These are phyloP conservation scores for Trichosporon ovoides DNA, from an alignment of 1,284 basidiomycete genomes.

Conservation along the genomic window DNA sequence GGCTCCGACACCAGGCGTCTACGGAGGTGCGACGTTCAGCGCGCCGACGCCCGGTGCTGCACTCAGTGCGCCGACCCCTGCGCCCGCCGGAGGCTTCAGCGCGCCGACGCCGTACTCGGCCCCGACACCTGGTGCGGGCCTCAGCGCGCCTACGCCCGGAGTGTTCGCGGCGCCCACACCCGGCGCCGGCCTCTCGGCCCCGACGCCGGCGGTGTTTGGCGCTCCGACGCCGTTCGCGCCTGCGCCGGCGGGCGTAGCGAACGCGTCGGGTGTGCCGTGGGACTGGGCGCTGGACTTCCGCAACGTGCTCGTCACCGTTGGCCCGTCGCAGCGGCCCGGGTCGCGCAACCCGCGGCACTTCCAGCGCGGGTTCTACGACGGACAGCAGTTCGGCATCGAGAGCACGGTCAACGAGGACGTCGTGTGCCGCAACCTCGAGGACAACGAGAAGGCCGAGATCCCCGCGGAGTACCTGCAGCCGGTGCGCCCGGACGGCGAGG, in stretches of 20 bases:
- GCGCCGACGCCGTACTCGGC: conserved; percentile 49
- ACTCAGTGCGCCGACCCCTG: conserved; percentile 52
- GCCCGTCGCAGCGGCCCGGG: conserved; percentile 26
- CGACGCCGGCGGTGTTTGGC: conserved; percentile 15
- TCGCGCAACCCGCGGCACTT: conserved; percentile 42
- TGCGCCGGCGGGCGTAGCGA: conserved; percentile 1
- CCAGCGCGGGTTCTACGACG: conserved; percentile 38
- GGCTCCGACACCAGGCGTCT: conserved; percentile 54
- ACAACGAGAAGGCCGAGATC: conserved; percentile 27
- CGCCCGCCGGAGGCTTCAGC: conserved; percentile 41
- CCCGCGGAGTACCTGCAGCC: conserved; percentile 40
- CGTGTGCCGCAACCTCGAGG: conserved; percentile 28
- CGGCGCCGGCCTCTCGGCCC: neutral
- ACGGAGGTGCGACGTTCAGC: conserved; percentile 34
- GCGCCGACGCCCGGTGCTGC: conserved; percentile 43
- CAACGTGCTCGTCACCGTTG: conserved; percentile 42
- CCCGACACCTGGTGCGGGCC: conserved; percentile 48
- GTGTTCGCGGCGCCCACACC: conserved; percentile 25
- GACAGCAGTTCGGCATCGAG: conserved; percentile 35
- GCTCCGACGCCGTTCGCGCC: conserved; percentile 17
- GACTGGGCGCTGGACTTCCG: conserved; percentile 48
- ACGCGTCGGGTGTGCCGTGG: conserved; percentile 25
- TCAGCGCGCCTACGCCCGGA: conserved; percentile 29
- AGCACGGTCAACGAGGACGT: conserved; percentile 23
- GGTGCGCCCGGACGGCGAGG: conserved; percentile 31